A percentile compares a stretch with the other conserved stretches of the same genome.
Conservation (phyloP, 1,284 basidiomycete species). For the Fistulinella cinereoalba region DNA sequence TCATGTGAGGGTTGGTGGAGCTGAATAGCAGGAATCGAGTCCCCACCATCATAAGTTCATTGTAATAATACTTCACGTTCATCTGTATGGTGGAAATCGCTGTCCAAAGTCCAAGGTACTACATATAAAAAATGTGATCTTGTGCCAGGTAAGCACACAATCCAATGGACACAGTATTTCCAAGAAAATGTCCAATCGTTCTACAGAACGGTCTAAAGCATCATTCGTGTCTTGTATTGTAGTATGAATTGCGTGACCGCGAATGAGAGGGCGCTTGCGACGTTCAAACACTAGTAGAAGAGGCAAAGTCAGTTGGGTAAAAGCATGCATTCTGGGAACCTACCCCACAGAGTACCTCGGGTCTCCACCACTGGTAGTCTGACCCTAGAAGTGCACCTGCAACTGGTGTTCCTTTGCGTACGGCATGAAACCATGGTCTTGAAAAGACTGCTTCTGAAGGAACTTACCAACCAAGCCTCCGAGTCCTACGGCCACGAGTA, state of each 20-base stretch:
- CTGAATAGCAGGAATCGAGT: background rate
- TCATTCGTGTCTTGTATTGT: background rate
- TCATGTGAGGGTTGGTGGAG: background rate
- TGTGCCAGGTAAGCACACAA: no score
- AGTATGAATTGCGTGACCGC: conserved; percentile 1
- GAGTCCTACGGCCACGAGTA: conserved; percentile 12
- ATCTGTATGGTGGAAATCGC: no score
- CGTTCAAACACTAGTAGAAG: conserved; percentile 10
- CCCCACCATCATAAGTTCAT: background rate
- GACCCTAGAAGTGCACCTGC: conserved; percentile 28
- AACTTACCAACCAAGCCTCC: conserved; percentile 25
- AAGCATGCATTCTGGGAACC: conserved; percentile 1
- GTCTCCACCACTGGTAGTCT: conserved; percentile 26
- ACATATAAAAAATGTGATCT: no score
- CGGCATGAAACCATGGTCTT: background rate
- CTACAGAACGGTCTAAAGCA: background rate
- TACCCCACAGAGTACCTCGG: conserved; percentile 29
- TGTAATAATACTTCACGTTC: no score
- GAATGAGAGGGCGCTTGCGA: conserved; percentile 9
- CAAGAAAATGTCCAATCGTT: no score
- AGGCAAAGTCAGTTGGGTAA: conserved; percentile 5
- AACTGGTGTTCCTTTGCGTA: conserved; percentile 21
- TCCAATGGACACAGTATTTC: no score
- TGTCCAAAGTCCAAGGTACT: no score
- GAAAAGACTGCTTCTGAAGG: background rate